Evolutionary conservation across 2,329 filamentous ascomycete species (phyloP).

Genomic region (Aspergillus persii): DNA sequence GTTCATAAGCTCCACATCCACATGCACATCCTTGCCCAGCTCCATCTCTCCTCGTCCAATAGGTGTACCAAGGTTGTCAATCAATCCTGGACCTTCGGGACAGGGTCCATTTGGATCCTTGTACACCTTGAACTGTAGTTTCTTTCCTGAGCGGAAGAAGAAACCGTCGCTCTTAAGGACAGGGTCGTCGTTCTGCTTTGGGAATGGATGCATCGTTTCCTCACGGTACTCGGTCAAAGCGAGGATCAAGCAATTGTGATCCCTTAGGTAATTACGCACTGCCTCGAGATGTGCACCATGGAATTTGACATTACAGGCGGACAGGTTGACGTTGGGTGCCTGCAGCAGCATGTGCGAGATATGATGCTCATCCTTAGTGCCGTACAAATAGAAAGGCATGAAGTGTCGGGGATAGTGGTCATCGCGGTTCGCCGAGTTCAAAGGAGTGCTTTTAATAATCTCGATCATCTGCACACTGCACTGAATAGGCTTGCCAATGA

Average conservation of each 20-base stretch:
- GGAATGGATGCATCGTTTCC: conserved; percentile 40
- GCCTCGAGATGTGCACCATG: conserved; percentile 3
- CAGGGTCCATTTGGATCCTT: no score
- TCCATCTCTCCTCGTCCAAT: no score
- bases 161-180: conserved; percentile 24
- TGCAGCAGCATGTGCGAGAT: conserved; percentile 47
- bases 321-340: conserved; percentile 42
- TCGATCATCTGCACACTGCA: conserved; percentile 19
- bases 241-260: conserved; percentile 20
- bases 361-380: conserved; percentile 32
- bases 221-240: conserved; percentile 35
- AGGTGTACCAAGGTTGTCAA: no score
- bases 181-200: conserved; percentile 2
- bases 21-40: no score
- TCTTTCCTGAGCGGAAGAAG: conserved; percentile 31
- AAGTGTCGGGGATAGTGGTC: conserved; percentile 34
- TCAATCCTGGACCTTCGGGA: no score
- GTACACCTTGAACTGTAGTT: conserved; percentile 29
- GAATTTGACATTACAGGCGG: conserved; percentile 18
- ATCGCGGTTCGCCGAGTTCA: conserved; percentile 37
- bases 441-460: conserved; percentile 29
- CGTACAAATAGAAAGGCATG: conserved; percentile 50
- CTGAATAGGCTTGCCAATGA: background rate
- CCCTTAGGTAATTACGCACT: no score
- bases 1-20: no score